Percentiles rank a stretch among this genome's conserved stretches.
Conservation (phyloP, 805 yeast genomes). For the Wickerhamiella allomyrinae region DNA sequence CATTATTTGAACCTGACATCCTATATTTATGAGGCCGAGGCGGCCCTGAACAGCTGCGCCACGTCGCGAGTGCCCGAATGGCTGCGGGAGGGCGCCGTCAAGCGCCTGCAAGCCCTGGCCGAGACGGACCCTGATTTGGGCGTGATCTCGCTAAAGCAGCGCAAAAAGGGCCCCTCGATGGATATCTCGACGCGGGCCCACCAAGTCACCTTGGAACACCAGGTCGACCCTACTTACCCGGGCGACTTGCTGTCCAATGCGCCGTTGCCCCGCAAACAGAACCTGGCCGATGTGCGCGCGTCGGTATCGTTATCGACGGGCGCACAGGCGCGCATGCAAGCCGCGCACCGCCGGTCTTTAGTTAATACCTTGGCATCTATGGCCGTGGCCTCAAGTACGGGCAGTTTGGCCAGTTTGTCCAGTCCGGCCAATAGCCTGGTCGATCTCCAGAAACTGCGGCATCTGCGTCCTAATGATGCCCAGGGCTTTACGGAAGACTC, state of each 20-base stretch:
- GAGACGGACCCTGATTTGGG: slow-evolving; percentile 12
- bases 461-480: neutral
- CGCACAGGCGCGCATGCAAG: neutral
- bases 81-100: slow-evolving; percentile 42
- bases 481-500: slow-evolving; percentile 19
- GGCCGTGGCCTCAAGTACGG: neutral
- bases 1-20: slow-evolving; percentile 70
- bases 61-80: slow-evolving; percentile 46
- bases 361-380: neutral
- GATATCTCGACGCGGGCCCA: neutral
- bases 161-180: slow-evolving; percentile 6
- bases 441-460: neutral
- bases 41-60: slow-evolving; percentile 39
- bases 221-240: slow-evolving; percentile 36
- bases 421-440: neutral
- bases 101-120: slow-evolving; percentile 24
- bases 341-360: neutral
- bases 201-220: slow-evolving; percentile 7
- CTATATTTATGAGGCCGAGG: slow-evolving; percentile 68
- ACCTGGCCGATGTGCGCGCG: neutral
- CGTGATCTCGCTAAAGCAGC: slow-evolving; percentile 9
- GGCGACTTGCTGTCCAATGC: slow-evolving; percentile 78
- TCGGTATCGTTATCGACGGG: neutral
- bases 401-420: neutral
- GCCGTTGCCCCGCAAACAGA: slow-evolving; percentile 30